Percentiles rank a stretch among this genome's conserved stretches.
These are phyloP conservation scores for Ustilago crameri DNA, from an alignment of 1,284 basidiomycete species.

Conservation along the genomic window DNA sequence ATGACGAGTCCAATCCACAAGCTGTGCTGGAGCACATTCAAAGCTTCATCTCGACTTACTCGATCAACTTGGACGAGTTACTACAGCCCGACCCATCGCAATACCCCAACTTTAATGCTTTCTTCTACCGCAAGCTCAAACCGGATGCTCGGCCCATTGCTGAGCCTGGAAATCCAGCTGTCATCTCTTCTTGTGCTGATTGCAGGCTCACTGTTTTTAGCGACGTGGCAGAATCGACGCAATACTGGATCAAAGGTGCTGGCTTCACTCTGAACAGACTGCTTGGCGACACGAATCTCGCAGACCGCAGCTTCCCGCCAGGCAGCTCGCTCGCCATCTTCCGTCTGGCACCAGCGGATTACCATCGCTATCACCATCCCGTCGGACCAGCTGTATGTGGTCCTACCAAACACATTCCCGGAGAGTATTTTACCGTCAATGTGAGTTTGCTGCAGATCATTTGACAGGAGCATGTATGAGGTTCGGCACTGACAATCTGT, in stretches of 20 bases:
- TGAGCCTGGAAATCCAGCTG: conserved; percentile 77
- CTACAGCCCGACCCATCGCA: conserved; percentile 72
- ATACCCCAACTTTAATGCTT: conserved; percentile 89
- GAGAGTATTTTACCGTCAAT: conserved; percentile 70
- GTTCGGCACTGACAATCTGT: too few species aligned
- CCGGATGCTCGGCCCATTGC: conserved; percentile 82
- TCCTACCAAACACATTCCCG: conserved; percentile 71
- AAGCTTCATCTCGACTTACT: conserved; percentile 89
- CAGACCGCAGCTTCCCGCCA: conserved; percentile 60
- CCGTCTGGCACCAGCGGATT: conserved; percentile 84
- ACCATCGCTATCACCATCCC: conserved; percentile 94
- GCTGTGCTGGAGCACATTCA: conserved; percentile 85
- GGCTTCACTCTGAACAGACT: conserved; percentile 85
- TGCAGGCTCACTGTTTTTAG: conserved; percentile 94
- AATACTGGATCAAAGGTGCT: conserved; percentile 95
- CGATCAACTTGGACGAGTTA: conserved; percentile 83
- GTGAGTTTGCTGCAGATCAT: conserved; percentile 70
- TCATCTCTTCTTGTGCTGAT: conserved; percentile 88
- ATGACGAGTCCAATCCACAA: conserved; percentile 87
- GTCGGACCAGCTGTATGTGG: conserved; percentile 77
- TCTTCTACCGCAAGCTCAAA: conserved; percentile 92
- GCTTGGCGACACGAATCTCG: conserved; percentile 74
- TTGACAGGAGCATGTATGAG: too few species aligned
- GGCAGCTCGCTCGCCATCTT: conserved; percentile 74
- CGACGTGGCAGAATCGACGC: conserved; percentile 83